Conservation (phyloP, 345 rosid species). For the Durio zibethinus region DNA sequence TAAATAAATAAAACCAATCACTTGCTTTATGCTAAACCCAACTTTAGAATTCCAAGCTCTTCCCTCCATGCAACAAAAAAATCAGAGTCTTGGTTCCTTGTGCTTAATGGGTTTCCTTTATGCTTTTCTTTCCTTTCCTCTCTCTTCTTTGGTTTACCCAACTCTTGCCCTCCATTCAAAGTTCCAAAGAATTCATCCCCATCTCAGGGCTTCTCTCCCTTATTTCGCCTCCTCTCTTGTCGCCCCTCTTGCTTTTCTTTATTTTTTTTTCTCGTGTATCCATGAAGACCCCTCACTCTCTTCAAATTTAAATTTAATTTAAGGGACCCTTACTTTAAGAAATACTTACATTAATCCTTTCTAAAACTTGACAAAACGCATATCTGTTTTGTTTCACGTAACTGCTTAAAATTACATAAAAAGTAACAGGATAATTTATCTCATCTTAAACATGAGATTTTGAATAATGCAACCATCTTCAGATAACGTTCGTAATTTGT, state of each 20-base stretch:
- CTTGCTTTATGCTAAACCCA: conserved; percentile 29
- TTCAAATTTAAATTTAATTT: conserved; percentile 12
- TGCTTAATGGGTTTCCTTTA: conserved; percentile 29
- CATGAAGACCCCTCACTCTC: conserved; percentile 15
- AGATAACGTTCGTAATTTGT: no score
- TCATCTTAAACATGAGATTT: no score
- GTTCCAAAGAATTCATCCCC: conserved; percentile 8
- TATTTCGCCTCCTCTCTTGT: conserved; percentile 11
- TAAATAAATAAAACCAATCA: conserved; percentile 14
- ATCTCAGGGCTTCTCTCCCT: conserved; percentile 12
- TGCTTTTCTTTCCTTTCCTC: conserved; percentile 34
- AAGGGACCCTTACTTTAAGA: conserved; percentile 9
- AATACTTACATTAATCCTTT: not conserved
- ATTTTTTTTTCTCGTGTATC: conserved; percentile 21
- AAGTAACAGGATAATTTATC: no score
- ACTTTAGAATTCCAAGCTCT: conserved; percentile 49
- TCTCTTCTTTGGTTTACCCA: conserved; percentile 24
- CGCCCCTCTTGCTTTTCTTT: conserved; percentile 4
- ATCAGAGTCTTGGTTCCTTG: conserved; percentile 35
- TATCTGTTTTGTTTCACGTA: not conserved
- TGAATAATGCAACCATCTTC: no score
- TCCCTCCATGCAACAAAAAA: conserved; percentile 30
- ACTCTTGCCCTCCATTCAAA: conserved; percentile 22
- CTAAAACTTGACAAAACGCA: not conserved
- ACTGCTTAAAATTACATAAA: not conserved